These are phyloP conservation scores for Metschnikowia continentalis DNA, from an alignment of 805 yeast genomes.

Conservation along the genomic window DNA sequence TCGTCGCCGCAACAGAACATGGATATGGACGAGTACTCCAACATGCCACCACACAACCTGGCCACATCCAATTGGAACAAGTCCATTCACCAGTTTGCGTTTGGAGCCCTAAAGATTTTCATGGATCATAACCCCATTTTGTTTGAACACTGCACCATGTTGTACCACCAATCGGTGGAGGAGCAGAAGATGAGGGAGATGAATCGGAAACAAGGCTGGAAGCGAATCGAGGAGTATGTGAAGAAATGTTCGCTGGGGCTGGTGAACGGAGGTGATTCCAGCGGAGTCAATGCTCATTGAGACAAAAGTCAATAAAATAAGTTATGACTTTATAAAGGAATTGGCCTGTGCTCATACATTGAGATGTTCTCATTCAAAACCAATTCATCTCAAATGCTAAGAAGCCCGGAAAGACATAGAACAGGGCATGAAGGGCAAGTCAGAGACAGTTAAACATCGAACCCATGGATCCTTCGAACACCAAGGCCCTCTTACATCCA, in stretches of 20 bases:
- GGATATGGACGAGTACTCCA: constrained; percentile 31
- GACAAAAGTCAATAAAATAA: too few relatives aligned
- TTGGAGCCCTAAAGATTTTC: constrained; percentile 84
- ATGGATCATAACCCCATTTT: constrained; percentile 89
- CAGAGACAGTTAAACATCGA: too few relatives aligned
- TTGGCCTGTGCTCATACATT: too few relatives aligned
- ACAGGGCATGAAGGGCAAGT: too few relatives aligned
- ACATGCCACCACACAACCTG: constrained; percentile 40
- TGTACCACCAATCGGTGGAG: constrained; percentile 75
- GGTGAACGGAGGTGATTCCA: background rate
- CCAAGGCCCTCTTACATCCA: too few relatives aligned
- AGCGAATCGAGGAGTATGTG: constrained; percentile 60
- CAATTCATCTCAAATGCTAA: too few relatives aligned
- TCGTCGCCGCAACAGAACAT: constrained; percentile 30
- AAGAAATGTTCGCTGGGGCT: constrained; percentile 14
- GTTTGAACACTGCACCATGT: constrained; percentile 87
- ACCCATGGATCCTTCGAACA: too few relatives aligned
- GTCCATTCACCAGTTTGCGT: constrained; percentile 87
- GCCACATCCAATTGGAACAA: constrained; percentile 81
- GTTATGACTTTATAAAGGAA: too few relatives aligned
- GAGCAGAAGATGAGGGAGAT: constrained; percentile 64
- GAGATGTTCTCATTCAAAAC: too few relatives aligned
- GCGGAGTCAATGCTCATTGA: constrained; percentile 1
- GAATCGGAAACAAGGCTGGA: constrained; percentile 68
- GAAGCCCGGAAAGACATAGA: too few relatives aligned